Percentiles rank a stretch among this genome's conserved stretches.
phyloP scores from a whole-genome alignment of 768 basidiomycete species.

The Auricularia heimuer region DNA sequence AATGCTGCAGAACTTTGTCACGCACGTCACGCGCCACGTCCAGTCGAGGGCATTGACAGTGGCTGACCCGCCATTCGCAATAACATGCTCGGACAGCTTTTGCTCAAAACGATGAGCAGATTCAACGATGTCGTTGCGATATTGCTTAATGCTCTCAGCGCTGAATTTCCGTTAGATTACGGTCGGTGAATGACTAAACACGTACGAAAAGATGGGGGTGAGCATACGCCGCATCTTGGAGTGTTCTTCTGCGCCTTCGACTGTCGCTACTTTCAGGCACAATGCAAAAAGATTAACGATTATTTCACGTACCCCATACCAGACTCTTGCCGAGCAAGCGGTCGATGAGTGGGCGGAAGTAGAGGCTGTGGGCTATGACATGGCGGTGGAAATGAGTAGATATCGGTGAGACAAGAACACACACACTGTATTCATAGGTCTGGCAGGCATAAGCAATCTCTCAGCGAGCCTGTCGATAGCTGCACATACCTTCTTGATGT shows the following conservation, averaged over 20 bases:
- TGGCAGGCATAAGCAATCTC: not conserved
- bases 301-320: slow-evolving; percentile 20
- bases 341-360: slow-evolving; percentile 24
- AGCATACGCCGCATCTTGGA: slow-evolving; percentile 16
- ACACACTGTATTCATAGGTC: slow-evolving; percentile 13
- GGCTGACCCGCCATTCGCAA: not conserved
- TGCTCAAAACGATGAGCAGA: slow-evolving; percentile 8
- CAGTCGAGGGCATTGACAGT: slow-evolving; percentile 12
- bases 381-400: not conserved
- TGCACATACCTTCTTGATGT: slow-evolving; percentile 1
- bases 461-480: not conserved
- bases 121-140: slow-evolving; percentile 7
- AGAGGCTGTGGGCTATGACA: slow-evolving; percentile 14
- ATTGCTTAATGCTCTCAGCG: slow-evolving; percentile 6
- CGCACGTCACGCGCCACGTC: slow-evolving; percentile 9
- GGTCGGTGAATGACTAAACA: not conserved
- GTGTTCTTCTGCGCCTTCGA: slow-evolving; percentile 28
- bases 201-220: slow-evolving; percentile 14
- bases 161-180: not conserved
- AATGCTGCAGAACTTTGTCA: not conserved
- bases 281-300: not conserved
- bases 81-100: not conserved
- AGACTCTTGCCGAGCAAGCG: slow-evolving; percentile 26
- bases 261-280: not conserved
- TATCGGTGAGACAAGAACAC: not conserved